phyloP scores from a whole-genome alignment of 768 basidiomycete genomes.

The Leucocoprinus sp. region DNA sequence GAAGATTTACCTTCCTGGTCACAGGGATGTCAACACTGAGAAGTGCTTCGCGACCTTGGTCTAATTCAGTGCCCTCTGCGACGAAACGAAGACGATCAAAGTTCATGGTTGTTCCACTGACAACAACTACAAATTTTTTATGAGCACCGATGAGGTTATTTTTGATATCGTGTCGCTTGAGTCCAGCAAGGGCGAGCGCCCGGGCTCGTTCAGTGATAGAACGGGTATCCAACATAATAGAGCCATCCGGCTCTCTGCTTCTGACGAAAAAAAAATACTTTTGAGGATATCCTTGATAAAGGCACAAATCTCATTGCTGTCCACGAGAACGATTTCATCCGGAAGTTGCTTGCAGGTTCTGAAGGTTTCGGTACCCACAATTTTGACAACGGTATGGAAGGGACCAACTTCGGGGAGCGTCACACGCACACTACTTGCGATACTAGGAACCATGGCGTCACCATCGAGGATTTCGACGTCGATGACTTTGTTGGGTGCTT shows the following conservation, averaged over 20 bases:
- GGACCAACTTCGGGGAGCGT: constrained; percentile 88
- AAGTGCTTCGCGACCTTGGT: constrained; percentile 90
- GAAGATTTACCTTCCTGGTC: constrained; percentile 69
- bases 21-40: constrained; percentile 95
- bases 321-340: constrained; percentile 75
- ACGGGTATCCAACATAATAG: constrained; percentile 80
- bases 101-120: constrained; percentile 99
- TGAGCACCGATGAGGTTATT: constrained; percentile 78
- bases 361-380: constrained; percentile 93
- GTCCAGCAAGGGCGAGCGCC: constrained; percentile 83
- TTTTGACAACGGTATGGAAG: constrained; percentile 92
- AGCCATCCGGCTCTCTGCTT: not conserved
- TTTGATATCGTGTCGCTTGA: constrained; percentile 78
- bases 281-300: constrained; percentile 99
- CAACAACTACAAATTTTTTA: constrained; percentile 83
- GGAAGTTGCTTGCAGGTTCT: constrained; percentile 81
- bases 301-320: constrained; percentile 96
- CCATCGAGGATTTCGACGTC: constrained; percentile 95
- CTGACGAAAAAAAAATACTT: constrained; percentile 39
- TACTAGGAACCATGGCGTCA: constrained; percentile 85
- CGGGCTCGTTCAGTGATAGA: constrained; percentile 97
- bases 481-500: constrained; percentile 68
- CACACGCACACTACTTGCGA: constrained; percentile 75
- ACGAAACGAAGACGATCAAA: constrained; percentile 95
- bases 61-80: constrained; percentile 96